phyloP scores from a whole-genome alignment of 2,329 filamentous ascomycete species.

The Aspergillus unguis region DNA sequence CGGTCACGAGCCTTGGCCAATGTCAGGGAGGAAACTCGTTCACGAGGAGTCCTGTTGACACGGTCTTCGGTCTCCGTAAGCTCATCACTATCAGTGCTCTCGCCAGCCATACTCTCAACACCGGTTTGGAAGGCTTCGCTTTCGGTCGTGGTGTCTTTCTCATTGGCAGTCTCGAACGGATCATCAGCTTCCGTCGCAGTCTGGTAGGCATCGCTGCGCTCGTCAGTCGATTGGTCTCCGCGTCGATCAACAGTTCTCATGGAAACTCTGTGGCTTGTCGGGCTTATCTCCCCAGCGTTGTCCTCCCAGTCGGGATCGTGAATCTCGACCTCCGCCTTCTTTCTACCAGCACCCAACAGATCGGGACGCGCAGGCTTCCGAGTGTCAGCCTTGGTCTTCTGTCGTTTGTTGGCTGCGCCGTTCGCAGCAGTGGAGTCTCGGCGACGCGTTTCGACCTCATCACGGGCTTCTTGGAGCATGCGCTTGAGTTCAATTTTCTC shows the following conservation, averaged over 20 bases:
- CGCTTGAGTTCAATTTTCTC: conserved; percentile 95
- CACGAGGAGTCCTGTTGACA: conserved; percentile 34
- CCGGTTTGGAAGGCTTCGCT: conserved; percentile 95
- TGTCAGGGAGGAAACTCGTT: conserved; percentile 38
- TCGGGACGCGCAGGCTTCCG: conserved; percentile 75
- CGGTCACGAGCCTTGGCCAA: conserved; percentile 54
- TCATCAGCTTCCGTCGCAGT: conserved; percentile 73
- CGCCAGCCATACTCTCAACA: conserved; percentile 66
- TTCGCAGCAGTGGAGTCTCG: conserved; percentile 48
- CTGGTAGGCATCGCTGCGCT: conserved; percentile 69
- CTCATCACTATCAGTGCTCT: conserved; percentile 66
- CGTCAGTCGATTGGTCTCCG: conserved; percentile 34
- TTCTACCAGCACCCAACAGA: conserved; percentile 70
- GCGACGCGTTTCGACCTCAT: conserved; percentile 74
- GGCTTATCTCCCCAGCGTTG: conserved; percentile 59
- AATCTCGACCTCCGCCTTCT: conserved; percentile 71
- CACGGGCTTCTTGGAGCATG: conserved; percentile 89
- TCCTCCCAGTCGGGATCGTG: conserved; percentile 93
- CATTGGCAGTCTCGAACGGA: conserved; percentile 71
- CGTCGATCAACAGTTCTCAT: conserved; percentile 26
- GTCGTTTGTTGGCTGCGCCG: conserved; percentile 49
- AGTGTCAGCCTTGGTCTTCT: conserved; percentile 62
- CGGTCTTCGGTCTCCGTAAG: conserved; percentile 78
- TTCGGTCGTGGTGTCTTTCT: conserved; percentile 71
- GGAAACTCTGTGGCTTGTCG: conserved; percentile 45